phyloP scores from a whole-genome alignment of 1,139 yeast species.

The Blastobotrys malaysiensis region DNA sequence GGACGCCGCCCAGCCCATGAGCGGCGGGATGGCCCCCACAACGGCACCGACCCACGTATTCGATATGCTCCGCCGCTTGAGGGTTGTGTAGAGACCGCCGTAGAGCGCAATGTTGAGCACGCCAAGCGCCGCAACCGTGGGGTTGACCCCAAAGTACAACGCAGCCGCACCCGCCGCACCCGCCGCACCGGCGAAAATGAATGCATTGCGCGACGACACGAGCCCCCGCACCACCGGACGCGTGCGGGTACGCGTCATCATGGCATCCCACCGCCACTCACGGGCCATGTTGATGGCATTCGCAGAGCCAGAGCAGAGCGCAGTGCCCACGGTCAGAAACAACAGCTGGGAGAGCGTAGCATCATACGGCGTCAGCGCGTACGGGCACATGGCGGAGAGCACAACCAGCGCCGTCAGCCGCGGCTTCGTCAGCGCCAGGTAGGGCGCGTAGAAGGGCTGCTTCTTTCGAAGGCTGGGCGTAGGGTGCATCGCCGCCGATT shows the following conservation, averaged over 20 bases:
- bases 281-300: conserved; percentile 96
- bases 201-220: conserved; percentile 72
- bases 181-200: conserved; percentile 63
- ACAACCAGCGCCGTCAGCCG: conserved; percentile 82
- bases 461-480: neutral
- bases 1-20: conserved; percentile 99
- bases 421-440: conserved; percentile 81
- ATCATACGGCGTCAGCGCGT: conserved; percentile 83
- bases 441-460: conserved; percentile 31
- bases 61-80: conserved; percentile 75
- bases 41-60: conserved; percentile 99
- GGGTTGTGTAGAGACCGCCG: conserved; percentile 85
- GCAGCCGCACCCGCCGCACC: conserved; percentile 69
- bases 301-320: conserved; percentile 87
- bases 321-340: conserved; percentile 77
- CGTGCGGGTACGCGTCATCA: conserved; percentile 83
- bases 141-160: conserved; percentile 76
- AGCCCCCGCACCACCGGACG: conserved; percentile 89
- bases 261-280: conserved; percentile 82
- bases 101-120: conserved; percentile 71
- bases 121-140: conserved; percentile 76
- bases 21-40: conserved; percentile 97
- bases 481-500: conserved; percentile 5
- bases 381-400: conserved; percentile 85
- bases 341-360: conserved; percentile 64